Conservation (phyloP, 495 filamentous ascomycete genomes). For the Glarea lozoyensis region DNA sequence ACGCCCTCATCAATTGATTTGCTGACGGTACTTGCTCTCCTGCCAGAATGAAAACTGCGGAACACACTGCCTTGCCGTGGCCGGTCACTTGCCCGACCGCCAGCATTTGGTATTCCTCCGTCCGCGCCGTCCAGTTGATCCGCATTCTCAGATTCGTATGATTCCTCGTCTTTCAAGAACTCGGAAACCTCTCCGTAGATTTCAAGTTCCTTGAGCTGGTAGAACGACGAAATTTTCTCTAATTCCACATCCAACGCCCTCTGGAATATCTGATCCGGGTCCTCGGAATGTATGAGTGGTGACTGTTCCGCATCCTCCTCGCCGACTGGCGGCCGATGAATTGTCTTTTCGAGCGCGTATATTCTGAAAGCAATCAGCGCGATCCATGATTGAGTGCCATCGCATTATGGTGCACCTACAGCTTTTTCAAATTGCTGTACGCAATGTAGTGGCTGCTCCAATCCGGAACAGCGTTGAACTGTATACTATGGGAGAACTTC, state of each 20-base stretch:
- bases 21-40: conserved; percentile 31
- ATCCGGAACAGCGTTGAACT: conserved; percentile 98
- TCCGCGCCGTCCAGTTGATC: conserved; percentile 43
- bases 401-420: conserved; percentile 48
- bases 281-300: conserved; percentile 55
- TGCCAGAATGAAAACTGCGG: conserved; percentile 15
- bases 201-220: conserved; percentile 75
- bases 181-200: conserved; percentile 73
- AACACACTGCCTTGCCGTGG: conserved; percentile 18
- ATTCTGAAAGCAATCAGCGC: conserved; percentile 51
- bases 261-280: conserved; percentile 71
- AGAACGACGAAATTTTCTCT: conserved; percentile 90
- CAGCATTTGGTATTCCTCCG: conserved; percentile 33
- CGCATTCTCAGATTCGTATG: conserved; percentile 56
- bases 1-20: conserved; percentile 38
- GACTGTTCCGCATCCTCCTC: conserved; percentile 68
- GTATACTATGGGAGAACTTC: conserved; percentile 99
- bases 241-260: conserved; percentile 80
- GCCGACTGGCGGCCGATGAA: conserved; percentile 38
- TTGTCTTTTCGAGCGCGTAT: conserved; percentile 81
- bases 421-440: conserved; percentile 97
- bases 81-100: conserved; percentile 16
- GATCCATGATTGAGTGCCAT: background rate
- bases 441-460: conserved; percentile 97
- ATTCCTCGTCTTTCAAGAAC: conserved; percentile 63